These are phyloP conservation scores for Podosphaera fusca DNA, from an alignment of 2,329 filamentous ascomycete genomes.

Conservation along the genomic window DNA sequence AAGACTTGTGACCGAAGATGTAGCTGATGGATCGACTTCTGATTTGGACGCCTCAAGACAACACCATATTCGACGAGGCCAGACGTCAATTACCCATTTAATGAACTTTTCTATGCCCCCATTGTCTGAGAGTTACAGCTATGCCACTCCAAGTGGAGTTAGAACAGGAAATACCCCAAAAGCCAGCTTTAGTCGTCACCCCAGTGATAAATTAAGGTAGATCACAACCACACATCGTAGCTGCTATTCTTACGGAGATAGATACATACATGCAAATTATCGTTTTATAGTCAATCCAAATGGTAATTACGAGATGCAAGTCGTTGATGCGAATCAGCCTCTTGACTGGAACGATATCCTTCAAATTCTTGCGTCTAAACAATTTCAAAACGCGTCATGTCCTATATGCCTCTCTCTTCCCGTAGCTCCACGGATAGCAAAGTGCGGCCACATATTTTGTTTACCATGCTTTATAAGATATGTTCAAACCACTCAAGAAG, in stretches of 20 bases:
- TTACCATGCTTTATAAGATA: slow-evolving; percentile 81
- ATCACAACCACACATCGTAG: not conserved
- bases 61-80: slow-evolving; percentile 58
- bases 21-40: slow-evolving; percentile 55
- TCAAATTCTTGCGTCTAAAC: slow-evolving; percentile 73
- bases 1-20: slow-evolving; percentile 58
- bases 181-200: slow-evolving; percentile 70
- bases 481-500: slow-evolving; percentile 68
- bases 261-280: slow-evolving; percentile 89
- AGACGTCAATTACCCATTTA: slow-evolving; percentile 90
- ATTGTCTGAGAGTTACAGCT: slow-evolving; percentile 34
- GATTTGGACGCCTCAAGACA: slow-evolving; percentile 26
- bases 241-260: slow-evolving; percentile 15
- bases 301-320: slow-evolving; percentile 57
- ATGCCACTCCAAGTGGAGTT: slow-evolving; percentile 26
- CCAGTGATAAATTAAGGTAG: slow-evolving; percentile 71
- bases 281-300: slow-evolving; percentile 80
- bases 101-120: slow-evolving; percentile 75
- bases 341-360: slow-evolving; percentile 79
- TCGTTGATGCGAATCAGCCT: slow-evolving; percentile 67
- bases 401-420: slow-evolving; percentile 88
- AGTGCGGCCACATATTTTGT: slow-evolving; percentile 93
- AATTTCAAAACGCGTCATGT: slow-evolving; percentile 73
- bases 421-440: slow-evolving; percentile 87
- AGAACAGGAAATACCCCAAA: slow-evolving; percentile 59